Percentiles rank a stretch among this genome's conserved stretches.
These are phyloP conservation scores for Annona squamosa DNA, from an alignment of 164 flowering plant genomes.

Conservation along the genomic window DNA sequence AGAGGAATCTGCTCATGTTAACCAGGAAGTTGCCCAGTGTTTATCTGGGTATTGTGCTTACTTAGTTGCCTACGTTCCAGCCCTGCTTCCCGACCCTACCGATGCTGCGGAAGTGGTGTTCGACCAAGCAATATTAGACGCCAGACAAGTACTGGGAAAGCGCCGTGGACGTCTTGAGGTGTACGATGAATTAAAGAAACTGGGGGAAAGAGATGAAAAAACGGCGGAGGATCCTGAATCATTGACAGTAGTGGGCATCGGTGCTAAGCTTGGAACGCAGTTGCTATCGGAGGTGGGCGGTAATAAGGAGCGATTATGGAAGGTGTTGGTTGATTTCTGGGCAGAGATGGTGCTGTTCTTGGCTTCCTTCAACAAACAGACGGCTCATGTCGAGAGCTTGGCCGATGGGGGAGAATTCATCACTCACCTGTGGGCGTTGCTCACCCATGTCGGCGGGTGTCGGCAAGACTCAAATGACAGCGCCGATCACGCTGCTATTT, in stretches of 20 bases:
- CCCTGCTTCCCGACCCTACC: background rate
- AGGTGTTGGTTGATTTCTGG: conserved; percentile 14
- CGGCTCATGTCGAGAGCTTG: conserved; percentile 2
- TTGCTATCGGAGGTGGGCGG: background rate
- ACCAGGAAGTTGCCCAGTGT: background rate
- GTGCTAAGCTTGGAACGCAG: background rate
- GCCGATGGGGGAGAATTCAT: conserved; percentile 6
- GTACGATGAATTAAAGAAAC: background rate
- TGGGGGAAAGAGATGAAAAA: background rate
- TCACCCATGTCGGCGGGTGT: background rate
- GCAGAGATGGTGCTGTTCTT: conserved; percentile 8
- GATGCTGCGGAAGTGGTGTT: background rate
- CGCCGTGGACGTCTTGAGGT: background rate
- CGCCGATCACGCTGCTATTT: no score
- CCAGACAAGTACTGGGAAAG: background rate
- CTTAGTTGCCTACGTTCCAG: background rate
- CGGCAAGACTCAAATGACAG: no score
- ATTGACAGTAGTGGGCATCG: background rate
- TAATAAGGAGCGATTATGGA: background rate
- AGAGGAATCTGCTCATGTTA: background rate
- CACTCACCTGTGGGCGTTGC: conserved; percentile 8
- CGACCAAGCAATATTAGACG: background rate
- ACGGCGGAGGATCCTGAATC: background rate
- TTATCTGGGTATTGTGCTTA: conserved; percentile 5
- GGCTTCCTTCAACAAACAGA: conserved; percentile 3